These are phyloP conservation scores for Aplosporella prunicola DNA, from an alignment of 2,329 filamentous ascomycete species.

Conservation along the genomic window DNA sequence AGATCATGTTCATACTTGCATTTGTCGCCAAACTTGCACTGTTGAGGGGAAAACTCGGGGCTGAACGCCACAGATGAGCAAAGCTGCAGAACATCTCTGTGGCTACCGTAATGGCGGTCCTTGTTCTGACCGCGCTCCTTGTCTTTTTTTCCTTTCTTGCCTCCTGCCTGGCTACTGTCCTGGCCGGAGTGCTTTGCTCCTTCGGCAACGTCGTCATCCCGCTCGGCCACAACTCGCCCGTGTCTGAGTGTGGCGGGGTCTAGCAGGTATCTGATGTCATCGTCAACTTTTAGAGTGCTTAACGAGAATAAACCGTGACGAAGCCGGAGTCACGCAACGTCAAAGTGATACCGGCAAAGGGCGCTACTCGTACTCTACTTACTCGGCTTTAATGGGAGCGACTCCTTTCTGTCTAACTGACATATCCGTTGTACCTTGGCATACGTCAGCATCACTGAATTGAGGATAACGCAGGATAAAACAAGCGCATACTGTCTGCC, in stretches of 20 bases:
- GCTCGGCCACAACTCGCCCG: conserved; percentile 11
- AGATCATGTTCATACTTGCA: conserved; percentile 81
- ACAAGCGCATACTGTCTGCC: conserved; percentile 3
- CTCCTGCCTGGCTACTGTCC: conserved; percentile 27
- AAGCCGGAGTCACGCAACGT: too few species aligned
- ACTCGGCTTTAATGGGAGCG: conserved; percentile 67
- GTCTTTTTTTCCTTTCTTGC: conserved; percentile 45
- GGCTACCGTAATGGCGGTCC: conserved; percentile 68
- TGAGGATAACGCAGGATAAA: not conserved
- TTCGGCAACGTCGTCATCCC: conserved; percentile 49
- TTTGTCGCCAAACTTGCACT: conserved; percentile 68
- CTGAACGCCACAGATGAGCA: conserved; percentile 64
- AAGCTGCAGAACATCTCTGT: conserved; percentile 65
- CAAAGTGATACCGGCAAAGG: too few species aligned
- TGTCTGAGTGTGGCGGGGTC: conserved; percentile 20
- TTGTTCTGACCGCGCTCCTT: conserved; percentile 70
- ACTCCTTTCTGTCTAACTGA: conserved; percentile 41
- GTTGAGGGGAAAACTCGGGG: conserved; percentile 69
- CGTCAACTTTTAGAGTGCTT: too few species aligned
- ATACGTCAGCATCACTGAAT: conserved; percentile 2
- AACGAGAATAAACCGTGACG: too few species aligned
- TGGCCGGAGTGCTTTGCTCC: conserved; percentile 39
- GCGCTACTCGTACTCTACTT: too few species aligned
- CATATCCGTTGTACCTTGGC: conserved; percentile 1
- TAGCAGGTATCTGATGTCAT: conserved; percentile 27